Evolutionary conservation across 129 eudicot genomes (phyloP).

Genomic region (Lonicera japonica): DNA sequence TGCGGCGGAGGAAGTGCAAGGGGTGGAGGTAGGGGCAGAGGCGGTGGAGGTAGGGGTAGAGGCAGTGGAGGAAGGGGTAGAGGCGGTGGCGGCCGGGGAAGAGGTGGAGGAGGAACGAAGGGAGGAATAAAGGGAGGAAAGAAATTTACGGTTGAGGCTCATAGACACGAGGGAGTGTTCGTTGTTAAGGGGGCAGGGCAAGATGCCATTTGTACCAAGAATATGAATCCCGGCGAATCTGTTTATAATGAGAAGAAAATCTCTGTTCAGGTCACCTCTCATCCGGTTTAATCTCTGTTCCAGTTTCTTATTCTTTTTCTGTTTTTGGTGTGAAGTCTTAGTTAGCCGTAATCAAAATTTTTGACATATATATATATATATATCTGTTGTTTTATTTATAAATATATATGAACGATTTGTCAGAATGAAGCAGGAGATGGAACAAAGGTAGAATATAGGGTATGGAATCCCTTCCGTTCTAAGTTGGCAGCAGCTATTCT

Average conservation of each 20-base stretch:
- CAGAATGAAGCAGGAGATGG: conserved; percentile 97
- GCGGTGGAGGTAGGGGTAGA: conserved; percentile 32
- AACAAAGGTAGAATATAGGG: conserved; percentile 82
- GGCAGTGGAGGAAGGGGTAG: conserved; percentile 22
- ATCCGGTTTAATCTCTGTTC: too few species aligned
- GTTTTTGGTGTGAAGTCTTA: too few species aligned
- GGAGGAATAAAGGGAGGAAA: conserved; percentile 81
- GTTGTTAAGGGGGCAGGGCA: conserved; percentile 75
- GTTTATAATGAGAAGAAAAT: conserved; percentile 85
- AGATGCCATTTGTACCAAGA: conserved; percentile 84
- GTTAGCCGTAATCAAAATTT: too few species aligned
- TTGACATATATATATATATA: too few species aligned
- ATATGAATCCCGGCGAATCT: conserved; percentile 90
- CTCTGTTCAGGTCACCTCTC: conserved; percentile 66
- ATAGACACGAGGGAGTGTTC: conserved; percentile 84
- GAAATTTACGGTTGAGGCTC: conserved; percentile 82
- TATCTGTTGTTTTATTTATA: not conserved
- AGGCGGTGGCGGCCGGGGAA: conserved; percentile 40
- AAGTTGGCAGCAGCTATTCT: conserved; percentile 94
- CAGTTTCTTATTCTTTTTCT: not conserved
- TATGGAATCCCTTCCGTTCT: conserved; percentile 94
- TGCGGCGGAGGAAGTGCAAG: conserved; percentile 74
- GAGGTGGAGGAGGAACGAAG: conserved; percentile 42
- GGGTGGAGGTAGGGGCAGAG: conserved; percentile 29
- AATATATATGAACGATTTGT: not conserved